Evolutionary conservation across 2,329 filamentous ascomycete species (phyloP), one percentile per base, ranked within the genome.

Genomic region (Penicillium sp.): DNA sequence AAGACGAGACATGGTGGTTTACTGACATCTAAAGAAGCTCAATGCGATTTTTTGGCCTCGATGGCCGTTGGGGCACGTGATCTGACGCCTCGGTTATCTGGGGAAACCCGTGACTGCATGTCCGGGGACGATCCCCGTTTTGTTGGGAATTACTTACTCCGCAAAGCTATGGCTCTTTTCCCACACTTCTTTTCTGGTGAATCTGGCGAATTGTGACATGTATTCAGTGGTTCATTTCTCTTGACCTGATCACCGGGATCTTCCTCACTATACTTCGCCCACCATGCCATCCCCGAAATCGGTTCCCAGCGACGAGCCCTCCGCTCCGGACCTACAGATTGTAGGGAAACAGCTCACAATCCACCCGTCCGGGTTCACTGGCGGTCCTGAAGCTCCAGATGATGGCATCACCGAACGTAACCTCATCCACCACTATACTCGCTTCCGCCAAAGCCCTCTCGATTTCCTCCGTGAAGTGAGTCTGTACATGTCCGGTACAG

Each of bases 381-480:
- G 66, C 29, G 70, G 66, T 6, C 64, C 65, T 6, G 67, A 62
- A 42, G 46, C 57, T 20, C 62, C 66, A 51, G 63, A 75, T 52
- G 75, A 78, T 54, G 76, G 74, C 38, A 81, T 71, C 35, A 70
- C 71, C 24, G 74, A 76, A 53, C 66, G 70, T 20, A 74, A 76
- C 47, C 69, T 78, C 33, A 72, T 78, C 44, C 83, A 86, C 68
- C 83, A 91, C 65, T 93, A 93, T 79, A 87, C 88, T 42, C 87
- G 90, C 40, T 96, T 97, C 69, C 84, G 92, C 50, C 74, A 86
- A 49, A 79, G 81, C 47, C 83, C 83, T 1, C 74, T 86, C 56
- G 79, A 90, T 56, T 97, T 97, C 68, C 82, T 97, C 27, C 89
- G 90, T 59, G 93, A 98, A 75, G 86, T 98, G 29, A 93, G 88